Base-by-base conservation (phyloP, 768 basidiomycete species). In the Boletellus emodensis region DNA sequence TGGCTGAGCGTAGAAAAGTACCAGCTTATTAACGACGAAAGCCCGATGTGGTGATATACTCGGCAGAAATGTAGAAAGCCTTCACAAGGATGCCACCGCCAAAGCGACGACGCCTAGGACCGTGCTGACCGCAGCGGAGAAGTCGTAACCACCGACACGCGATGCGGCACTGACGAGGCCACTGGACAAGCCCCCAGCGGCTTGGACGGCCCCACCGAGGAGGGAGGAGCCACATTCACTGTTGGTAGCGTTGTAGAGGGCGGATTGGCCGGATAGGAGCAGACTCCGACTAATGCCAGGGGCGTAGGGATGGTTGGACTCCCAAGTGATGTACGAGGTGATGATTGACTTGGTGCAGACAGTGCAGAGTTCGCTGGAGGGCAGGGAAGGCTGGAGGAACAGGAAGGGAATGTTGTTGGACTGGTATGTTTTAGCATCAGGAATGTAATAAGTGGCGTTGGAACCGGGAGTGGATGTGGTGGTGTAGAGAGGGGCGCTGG, bases 261-360 rank as follows among this genome's bases (percentile, higher is more conserved):
- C 62, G 14, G 68, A 35, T 70, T 97, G 93, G 41, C 78, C 79
- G 28, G 71, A 62, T 40, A 98, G 73, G 48, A 97, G 73, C 13
- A 74, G 64, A 61, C 85, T 88, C 59, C 76, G 75, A 51, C 54
- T 46, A 24, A 96, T 61, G 44, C 95, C 93, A 26, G 86, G 80
- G 8, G 78, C 88, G 67, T 92, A 97, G 1, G 87, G 86, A 39
- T 74, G 70, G 49, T 67, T 66, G 37, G 81, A 78, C 71, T 94
- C 89, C 68, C 80, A 94, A 49, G 72, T 68, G 68, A 90, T 83
- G 78, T 90, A 99, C 9, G 82, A 57, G 2, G 82, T 79, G 57
- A 98, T 64, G 63, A 94, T 72, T 55, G 78, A 78, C 65, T 87
- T 81, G 12, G 90, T 83, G 83, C 95, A 98, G 13, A 83, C 58